Conservation (phyloP, 177 flowering plant species). For the Telopea speciosissima region DNA sequence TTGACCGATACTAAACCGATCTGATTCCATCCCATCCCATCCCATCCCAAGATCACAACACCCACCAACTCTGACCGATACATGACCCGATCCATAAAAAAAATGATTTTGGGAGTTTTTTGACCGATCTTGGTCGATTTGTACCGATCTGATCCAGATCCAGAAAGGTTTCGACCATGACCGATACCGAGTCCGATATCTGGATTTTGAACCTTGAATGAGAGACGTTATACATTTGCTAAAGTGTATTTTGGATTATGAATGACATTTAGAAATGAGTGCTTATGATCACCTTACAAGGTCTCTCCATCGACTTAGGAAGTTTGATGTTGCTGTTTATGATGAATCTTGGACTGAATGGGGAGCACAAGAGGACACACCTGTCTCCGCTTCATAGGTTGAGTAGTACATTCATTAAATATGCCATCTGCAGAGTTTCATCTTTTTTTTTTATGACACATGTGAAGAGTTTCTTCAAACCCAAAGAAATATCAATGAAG, state of each 20-base stretch:
- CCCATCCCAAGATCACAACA: too few relatives aligned
- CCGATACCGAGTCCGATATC: too few relatives aligned
- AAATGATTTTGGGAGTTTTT: too few relatives aligned
- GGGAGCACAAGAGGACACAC: slow-evolving; percentile 67
- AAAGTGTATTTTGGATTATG: neutral
- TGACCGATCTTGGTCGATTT: too few relatives aligned
- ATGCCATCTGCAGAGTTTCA: neutral
- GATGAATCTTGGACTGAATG: slow-evolving; percentile 99
- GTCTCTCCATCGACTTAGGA: slow-evolving; percentile 89
- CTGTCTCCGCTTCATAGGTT: slow-evolving; percentile 33
- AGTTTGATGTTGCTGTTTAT: slow-evolving; percentile 71
- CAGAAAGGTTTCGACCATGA: too few relatives aligned
- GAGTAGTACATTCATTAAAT: neutral
- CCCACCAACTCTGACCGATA: too few relatives aligned
- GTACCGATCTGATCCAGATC: too few relatives aligned
- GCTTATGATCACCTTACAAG: slow-evolving; percentile 34
- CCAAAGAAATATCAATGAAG: neutral
- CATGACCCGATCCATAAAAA: too few relatives aligned
- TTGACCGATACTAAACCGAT: too few relatives aligned
- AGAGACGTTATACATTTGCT: neutral
- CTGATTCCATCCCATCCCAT: too few relatives aligned
- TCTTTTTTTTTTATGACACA: too few relatives aligned
- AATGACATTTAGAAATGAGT: neutral
- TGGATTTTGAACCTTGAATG: too few relatives aligned
- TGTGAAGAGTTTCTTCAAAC: neutral